Percentiles rank a stretch among this genome's conserved stretches.
Conservation (phyloP, 73 alveolate species). For the Paramecium bursaria region DNA sequence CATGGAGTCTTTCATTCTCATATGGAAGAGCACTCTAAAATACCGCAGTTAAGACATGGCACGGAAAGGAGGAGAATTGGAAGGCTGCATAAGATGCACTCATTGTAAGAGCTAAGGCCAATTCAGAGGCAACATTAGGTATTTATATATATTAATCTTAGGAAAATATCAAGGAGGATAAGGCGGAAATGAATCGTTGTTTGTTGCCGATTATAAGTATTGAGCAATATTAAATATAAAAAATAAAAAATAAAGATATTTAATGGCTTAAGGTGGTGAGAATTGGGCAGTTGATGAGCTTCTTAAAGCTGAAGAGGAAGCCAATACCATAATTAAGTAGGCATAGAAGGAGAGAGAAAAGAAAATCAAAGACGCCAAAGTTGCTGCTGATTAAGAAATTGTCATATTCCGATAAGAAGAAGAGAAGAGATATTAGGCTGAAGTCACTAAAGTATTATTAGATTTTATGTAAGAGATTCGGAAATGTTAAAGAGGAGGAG, state of each 20-base stretch:
- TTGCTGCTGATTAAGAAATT: conserved; percentile 73
- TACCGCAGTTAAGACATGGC: conserved; percentile 95
- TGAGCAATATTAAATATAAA: conserved; percentile 67
- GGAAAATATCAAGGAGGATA: conserved; percentile 75
- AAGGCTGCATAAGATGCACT: conserved; percentile 93
- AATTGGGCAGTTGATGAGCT: conserved; percentile 71
- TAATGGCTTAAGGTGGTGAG: conserved; percentile 61
- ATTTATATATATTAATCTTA: not conserved
- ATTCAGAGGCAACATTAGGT: conserved; percentile 92
- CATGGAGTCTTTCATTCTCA: conserved; percentile 95
- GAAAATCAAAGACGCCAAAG: conserved; percentile 69
- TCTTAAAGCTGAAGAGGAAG: conserved; percentile 69
- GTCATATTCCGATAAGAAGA: conserved; percentile 63
- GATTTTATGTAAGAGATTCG: conserved; percentile 50
- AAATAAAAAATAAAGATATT: too few relatives aligned
- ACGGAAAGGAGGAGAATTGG: conserved; percentile 93
- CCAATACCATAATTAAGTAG: conserved; percentile 61
- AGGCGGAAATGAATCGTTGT: conserved; percentile 73
- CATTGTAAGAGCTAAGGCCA: conserved; percentile 90
- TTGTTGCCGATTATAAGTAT: conserved; percentile 77
- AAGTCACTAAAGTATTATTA: conserved; percentile 37
- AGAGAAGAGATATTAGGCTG: conserved; percentile 66
- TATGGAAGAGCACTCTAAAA: conserved; percentile 98
- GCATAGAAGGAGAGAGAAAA: conserved; percentile 70
- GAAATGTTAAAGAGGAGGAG: conserved; percentile 62